A percentile compares a stretch with the other conserved stretches of the same genome.
phyloP scores from a whole-genome alignment of 176 grass and related monocot species.

The Stipa capillata region DNA sequence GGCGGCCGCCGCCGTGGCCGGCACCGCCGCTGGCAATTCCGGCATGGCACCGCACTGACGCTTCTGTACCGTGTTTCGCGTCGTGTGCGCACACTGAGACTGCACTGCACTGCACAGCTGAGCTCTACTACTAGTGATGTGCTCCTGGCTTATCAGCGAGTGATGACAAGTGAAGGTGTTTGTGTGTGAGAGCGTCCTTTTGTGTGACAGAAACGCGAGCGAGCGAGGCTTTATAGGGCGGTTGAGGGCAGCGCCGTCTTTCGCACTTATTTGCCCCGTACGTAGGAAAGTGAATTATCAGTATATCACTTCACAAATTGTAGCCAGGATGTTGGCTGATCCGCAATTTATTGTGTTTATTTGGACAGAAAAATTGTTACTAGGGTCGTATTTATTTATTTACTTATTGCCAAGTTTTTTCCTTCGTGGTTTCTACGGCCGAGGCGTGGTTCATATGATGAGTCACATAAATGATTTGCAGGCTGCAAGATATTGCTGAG shows the following conservation, averaged over 20 bases:
- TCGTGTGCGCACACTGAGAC: background rate
- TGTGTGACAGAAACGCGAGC: background rate
- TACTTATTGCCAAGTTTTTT: background rate
- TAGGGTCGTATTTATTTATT: background rate
- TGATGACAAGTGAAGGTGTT: background rate
- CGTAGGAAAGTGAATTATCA: background rate
- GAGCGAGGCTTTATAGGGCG: background rate
- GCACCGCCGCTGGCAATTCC: background rate
- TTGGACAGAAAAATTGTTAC: background rate
- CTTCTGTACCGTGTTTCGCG: background rate
- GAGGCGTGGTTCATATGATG: conserved; percentile 28
- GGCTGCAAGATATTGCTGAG: background rate
- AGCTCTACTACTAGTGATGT: background rate
- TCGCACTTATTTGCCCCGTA: background rate
- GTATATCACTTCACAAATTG: background rate
- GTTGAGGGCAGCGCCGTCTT: background rate
- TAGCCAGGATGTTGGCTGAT: background rate
- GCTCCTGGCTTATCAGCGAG: background rate
- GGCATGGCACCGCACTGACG: conserved; percentile 10
- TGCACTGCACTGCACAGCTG: background rate
- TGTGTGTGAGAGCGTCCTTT: background rate
- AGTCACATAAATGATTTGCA: conserved; percentile 47
- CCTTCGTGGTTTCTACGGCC: background rate
- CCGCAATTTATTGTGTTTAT: background rate
- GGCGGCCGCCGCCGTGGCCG: background rate